Base-by-base conservation (phyloP, 139 green algal species). In the Chlamydomonas urium region DNA sequence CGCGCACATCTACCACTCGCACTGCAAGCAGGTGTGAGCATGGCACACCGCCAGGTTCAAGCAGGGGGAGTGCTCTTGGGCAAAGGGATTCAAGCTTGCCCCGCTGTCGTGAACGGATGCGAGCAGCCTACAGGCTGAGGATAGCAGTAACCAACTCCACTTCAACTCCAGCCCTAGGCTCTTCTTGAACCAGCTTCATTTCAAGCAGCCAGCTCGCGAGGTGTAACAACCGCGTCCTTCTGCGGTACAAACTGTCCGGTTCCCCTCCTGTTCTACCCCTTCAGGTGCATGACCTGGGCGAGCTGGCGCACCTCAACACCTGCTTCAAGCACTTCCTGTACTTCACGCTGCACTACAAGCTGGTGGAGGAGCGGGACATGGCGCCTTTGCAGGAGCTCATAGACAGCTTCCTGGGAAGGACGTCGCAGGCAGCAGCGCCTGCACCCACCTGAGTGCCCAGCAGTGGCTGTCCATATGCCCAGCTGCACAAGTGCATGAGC, bases 301-400 rank as follows among this genome's bases (percentile, higher is more conserved):
- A 93, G 75, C 91, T 98, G 74, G 90, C 94, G 1, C 95, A 99
- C 85, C 81, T 99, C 28, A 99, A 99, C 87, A 99, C 94, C 19
- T 98, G 92, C 84, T 99, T 99, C 88, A 97, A 97, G 74, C 94
- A 99, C 85, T 99, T 99, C 81, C 95, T 99, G 73, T 90, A 92
- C 71, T 98, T 98, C 73, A 90, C 48, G 74, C 83, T 92, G 84
- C 81, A 91, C 68, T 96, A 93, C 77, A 66, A 87, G 23, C 81
- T 99, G 17, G 89, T 99, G 6, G 93, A 97, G 14, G 81, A 92
- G 36, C 93, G 93, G 73, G 95, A 99, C 77, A 78, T 98, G 69
- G 87, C 87, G 28, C 95, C 95, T 3, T 73, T 99, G 62, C 79
- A 92, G 47, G 95, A 99, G 79, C 85, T 99, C 24, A 96, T 99